phyloP scores from a whole-genome alignment of 1,284 basidiomycete genomes.

The Fomitopsis betulina region DNA sequence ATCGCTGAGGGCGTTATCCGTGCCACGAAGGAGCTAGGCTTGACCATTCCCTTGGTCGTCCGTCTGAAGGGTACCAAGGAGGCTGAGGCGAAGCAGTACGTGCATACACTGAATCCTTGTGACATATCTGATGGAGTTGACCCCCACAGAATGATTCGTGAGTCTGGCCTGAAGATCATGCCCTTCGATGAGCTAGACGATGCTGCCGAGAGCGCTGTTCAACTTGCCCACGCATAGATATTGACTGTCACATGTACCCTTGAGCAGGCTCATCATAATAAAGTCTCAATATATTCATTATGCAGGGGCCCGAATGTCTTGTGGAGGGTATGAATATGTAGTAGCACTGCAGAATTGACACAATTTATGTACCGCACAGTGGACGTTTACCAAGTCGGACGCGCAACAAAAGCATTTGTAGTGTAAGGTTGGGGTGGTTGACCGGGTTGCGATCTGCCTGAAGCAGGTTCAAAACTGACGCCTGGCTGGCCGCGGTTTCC shows the following conservation, averaged over 20 bases:
- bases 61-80: slow-evolving; percentile 97
- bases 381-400: slow-evolving; percentile 36
- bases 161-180: slow-evolving; percentile 91
- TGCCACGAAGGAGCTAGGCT: slow-evolving; percentile 87
- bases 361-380: slow-evolving; percentile 19
- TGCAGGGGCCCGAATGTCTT: not conserved
- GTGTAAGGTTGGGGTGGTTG: slow-evolving; percentile 19
- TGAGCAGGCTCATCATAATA: not conserved
- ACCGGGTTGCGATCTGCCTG: slow-evolving; percentile 15
- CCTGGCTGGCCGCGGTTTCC: slow-evolving; percentile 21
- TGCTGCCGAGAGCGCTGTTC: slow-evolving; percentile 82
- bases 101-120: slow-evolving; percentile 12
- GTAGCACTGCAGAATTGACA: slow-evolving; percentile 24
- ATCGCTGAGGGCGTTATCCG: slow-evolving; percentile 98
- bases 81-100: slow-evolving; percentile 89
- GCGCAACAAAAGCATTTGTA: slow-evolving; percentile 28
- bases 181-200: slow-evolving; percentile 85
- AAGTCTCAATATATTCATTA: slow-evolving; percentile 2
- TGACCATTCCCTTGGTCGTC: slow-evolving; percentile 89
- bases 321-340: slow-evolving; percentile 20
- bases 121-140: not conserved
- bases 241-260: not conserved
- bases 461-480: slow-evolving; percentile 21
- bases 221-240: slow-evolving; percentile 44
- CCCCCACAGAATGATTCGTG: slow-evolving; percentile 74